phyloP scores from a whole-genome alignment of 192 early-diverging fungal species.

The Bifiguratus adelaidae region DNA sequence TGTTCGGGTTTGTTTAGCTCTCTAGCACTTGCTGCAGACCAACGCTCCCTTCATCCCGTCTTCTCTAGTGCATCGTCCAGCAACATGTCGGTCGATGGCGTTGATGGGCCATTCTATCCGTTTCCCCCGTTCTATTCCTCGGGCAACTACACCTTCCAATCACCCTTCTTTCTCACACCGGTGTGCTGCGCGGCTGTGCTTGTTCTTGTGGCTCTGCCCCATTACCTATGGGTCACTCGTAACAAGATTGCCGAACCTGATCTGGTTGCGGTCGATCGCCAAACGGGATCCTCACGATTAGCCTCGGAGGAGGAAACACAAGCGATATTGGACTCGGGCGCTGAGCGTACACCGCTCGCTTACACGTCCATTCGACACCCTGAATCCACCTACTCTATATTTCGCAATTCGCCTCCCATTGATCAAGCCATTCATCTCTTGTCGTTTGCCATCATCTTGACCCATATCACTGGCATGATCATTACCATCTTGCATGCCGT shows the following conservation, averaged over 20 bases:
- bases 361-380: too few species aligned
- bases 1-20: too few species aligned
- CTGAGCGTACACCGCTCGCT: too few species aligned
- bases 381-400: too few species aligned
- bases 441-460: slow-evolving; percentile 12
- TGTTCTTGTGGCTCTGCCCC: slow-evolving; percentile 4
- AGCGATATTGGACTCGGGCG: background rate
- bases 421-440: slow-evolving; percentile 13
- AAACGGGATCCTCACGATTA: background rate
- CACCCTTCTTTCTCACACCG: slow-evolving; percentile 12
- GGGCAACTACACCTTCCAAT: slow-evolving; percentile 8
- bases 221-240: slow-evolving; percentile 1
- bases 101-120: slow-evolving; percentile 1
- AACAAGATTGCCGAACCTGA: too few species aligned
- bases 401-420: slow-evolving; percentile 7
- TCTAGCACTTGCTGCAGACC: too few species aligned
- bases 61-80: too few species aligned
- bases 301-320: background rate
- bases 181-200: slow-evolving; percentile 5
- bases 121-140: slow-evolving; percentile 13
- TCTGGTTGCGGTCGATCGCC: too few species aligned
- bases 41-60: too few species aligned
- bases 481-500: slow-evolving; percentile 25
- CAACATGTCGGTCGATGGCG: too few species aligned
- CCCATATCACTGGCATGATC: slow-evolving; percentile 19